These are phyloP conservation scores for Cryptococcus jaspeensis DNA, from an alignment of 1,284 basidiomycete genomes.

Conservation along the genomic window DNA sequence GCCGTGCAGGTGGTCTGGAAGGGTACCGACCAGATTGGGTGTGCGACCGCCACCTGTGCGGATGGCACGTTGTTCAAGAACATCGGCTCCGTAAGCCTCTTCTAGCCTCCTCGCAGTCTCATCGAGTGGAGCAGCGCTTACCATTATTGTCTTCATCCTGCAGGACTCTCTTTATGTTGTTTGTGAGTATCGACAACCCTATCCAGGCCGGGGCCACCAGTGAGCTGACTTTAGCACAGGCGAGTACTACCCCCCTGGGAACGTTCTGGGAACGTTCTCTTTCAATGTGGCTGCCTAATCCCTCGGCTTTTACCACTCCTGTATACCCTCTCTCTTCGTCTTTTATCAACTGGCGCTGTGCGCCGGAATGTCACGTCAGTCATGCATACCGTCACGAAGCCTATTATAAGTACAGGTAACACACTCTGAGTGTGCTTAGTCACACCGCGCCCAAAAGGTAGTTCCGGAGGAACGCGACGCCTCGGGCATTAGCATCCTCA, in stretches of 20 bases:
- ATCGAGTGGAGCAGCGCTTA: background rate
- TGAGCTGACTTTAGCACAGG: conserved; percentile 11
- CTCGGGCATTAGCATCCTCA: no score
- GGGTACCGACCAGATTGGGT: conserved; percentile 39
- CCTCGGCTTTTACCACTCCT: background rate
- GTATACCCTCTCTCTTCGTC: no score
- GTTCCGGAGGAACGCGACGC: no score
- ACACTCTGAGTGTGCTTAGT: no score
- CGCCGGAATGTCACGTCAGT: no score
- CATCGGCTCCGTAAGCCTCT: conserved; percentile 12
- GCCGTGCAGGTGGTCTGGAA: conserved; percentile 44
- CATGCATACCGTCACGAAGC: no score
- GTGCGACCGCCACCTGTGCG: conserved; percentile 27
- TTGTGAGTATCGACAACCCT: conserved; percentile 7
- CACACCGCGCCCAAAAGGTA: no score
- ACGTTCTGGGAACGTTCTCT: conserved; percentile 19
- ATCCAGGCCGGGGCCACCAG: no score
- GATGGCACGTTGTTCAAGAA: conserved; percentile 26
- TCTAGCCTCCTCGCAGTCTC: background rate
- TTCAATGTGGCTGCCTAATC: conserved; percentile 17
- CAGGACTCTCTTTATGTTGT: conserved; percentile 13
- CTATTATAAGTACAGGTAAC: no score
- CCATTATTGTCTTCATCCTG: background rate
- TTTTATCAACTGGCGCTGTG: no score
- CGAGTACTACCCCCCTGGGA: conserved; percentile 32